Base-by-base conservation (phyloP, 2,329 filamentous ascomycete species). In the Taxawa tesnikishii region DNA sequence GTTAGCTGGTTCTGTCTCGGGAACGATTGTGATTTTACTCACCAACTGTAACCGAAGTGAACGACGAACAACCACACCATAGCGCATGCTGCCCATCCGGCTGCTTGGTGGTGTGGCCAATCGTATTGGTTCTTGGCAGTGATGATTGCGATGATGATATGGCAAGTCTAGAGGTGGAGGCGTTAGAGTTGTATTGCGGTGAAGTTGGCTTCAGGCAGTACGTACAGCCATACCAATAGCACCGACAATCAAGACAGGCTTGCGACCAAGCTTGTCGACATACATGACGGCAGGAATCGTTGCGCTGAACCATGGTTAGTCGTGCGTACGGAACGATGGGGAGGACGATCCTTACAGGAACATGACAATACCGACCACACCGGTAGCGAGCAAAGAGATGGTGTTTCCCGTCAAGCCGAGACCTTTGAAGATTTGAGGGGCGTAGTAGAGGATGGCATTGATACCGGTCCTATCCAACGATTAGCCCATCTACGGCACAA, bases 61-160 rank as follows among this genome's bases (percentile, higher is more conserved):
- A 82, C 61, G 16, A 82, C 73, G 41, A 81, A 84, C 0, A 85
- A 62, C 79, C 79, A 84, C 6, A 81, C 73, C 70, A 81, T 78
- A 32, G 52, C 63, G 5, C 71, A 76, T 0, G 77, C 69, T 4
- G 61, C 79, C 81, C 81, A 85, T 1, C 79, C 79, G 0, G 77
- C 75, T 0, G 67, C 69, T 5, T 23, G 19, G 19, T 23, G 19
- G 19, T 8, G 8, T 23, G 19, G 19, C 19, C 19, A 23, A 3
- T 63, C 54, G 40, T 71, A 48, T n/a, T 72, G 56, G 47, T 76
- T 73, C 39, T 63, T 70, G 21, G 74, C 80, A 4, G 78, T 67
- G 36, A 84, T 79, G 24, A 74, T 63, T 1, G 76, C 47, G 34
- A 83, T 75, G 45, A 83, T 76, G 39, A 83, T 69, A 47, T 82